A percentile compares a stretch with the other conserved stretches of the same genome.
Evolutionary conservation across 805 yeast species (phyloP).

Genomic region (Suhomyces sp.): DNA sequence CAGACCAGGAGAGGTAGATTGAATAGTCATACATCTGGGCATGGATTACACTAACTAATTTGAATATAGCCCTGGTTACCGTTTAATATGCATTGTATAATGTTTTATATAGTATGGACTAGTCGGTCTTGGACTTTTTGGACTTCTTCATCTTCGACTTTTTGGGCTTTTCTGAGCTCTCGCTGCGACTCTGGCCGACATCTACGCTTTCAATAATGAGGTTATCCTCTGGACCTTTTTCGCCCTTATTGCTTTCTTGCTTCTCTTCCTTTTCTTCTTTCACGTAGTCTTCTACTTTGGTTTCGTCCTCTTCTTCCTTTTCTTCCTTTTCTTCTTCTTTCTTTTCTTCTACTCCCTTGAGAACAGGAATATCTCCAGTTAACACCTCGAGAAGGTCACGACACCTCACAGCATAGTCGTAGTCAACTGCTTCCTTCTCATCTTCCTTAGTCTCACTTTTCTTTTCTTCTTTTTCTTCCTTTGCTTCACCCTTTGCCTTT

Average conservation of each 20-base stretch:
- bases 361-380: constrained; percentile 30
- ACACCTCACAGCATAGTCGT: constrained; percentile 43
- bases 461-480: constrained; percentile 15
- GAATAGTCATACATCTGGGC: not conserved
- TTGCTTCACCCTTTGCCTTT: constrained; percentile 12
- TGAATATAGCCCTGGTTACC: not conserved
- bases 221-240: constrained; percentile 7
- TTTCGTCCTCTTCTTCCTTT: constrained; percentile 7
- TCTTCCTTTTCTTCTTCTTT: constrained; percentile 10
- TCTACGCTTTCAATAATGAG: constrained; percentile 10
- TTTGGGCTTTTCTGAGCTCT: constrained; percentile 7
- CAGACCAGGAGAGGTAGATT: not conserved
- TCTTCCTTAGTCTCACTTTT: constrained; percentile 9
- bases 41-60: not conserved
- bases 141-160: constrained; percentile 7
- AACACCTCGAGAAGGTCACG: constrained; percentile 30
- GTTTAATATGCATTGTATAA: not conserved
- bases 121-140: constrained; percentile 7
- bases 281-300: constrained; percentile 1
- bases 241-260: constrained; percentile 11
- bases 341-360: constrained; percentile 26
- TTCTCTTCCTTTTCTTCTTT: constrained; percentile 11
- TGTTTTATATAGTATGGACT: not conserved
- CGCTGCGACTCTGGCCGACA: constrained; percentile 1
- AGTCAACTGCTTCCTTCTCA: constrained; percentile 20